Percentiles rank a stretch among this genome's conserved stretches.
phyloP scores from a whole-genome alignment of 352 stramenopile species.

The Phytophthora palmivora region DNA sequence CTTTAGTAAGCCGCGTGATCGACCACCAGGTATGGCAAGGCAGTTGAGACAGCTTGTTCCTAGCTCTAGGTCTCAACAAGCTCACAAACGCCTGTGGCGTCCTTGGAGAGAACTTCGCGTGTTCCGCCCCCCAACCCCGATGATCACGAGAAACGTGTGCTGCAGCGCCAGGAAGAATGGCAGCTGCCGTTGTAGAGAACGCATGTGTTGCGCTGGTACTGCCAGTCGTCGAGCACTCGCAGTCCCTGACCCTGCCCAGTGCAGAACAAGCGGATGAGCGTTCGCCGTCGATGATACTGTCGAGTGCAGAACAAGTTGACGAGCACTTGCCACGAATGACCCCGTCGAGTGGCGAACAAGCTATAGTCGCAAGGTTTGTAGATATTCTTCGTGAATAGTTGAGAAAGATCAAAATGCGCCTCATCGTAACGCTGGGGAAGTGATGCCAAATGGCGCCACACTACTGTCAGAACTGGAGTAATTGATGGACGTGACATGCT shows the following conservation, averaged over 20 bases:
- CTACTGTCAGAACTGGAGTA: neutral
- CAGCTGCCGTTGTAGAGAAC: neutral
- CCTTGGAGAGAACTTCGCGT: no score
- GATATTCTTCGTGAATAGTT: slow-evolving; percentile 1
- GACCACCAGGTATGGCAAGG: neutral
- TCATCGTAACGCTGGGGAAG: slow-evolving; percentile 8
- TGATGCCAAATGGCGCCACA: no score
- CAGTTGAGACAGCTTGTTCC: no score
- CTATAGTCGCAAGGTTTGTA: neutral
- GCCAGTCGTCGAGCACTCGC: neutral
- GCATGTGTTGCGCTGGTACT: neutral
- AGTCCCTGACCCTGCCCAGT: neutral
- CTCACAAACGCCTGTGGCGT: no score
- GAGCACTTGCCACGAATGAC: neutral
- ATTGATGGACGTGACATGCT: slow-evolving; percentile 1
- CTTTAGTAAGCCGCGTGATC: slow-evolving; percentile 6
- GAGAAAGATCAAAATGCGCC: neutral
- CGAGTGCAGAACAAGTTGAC: neutral
- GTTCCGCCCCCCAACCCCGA: neutral
- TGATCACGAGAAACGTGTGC: neutral
- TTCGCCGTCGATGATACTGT: no score
- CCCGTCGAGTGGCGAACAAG: slow-evolving; percentile 1
- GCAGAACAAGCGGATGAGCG: no score
- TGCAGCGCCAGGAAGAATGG: neutral
- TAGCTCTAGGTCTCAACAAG: no score